Conservation (phyloP, 192 early-diverging fungal species). For the Geranomyces variabilis region DNA sequence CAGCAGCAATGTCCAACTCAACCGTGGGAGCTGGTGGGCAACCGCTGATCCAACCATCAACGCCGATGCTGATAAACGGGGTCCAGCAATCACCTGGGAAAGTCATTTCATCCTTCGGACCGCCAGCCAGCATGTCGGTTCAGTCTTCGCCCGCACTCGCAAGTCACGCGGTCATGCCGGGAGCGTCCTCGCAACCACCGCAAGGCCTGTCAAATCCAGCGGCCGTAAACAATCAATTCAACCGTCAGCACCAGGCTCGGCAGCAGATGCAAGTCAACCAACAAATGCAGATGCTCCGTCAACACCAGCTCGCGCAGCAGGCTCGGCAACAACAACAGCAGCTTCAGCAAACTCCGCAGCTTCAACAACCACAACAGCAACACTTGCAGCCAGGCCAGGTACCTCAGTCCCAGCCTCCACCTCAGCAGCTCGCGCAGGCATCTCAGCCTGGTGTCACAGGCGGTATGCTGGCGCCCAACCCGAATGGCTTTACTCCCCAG, state of each 20-base stretch:
- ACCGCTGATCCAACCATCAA: conserved; percentile 1
- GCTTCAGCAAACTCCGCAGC: conserved; percentile 18
- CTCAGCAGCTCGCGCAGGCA: conserved; percentile 23
- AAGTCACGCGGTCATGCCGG: not conserved
- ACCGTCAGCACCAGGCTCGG: conserved; percentile 15
- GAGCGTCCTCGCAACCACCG: not conserved
- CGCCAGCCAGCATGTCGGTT: conserved; percentile 1
- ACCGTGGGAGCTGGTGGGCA: not conserved
- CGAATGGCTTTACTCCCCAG: conserved; percentile 25
- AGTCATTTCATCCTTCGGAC: not conserved
- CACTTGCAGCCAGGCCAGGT: conserved; percentile 11
- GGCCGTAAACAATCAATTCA: conserved; percentile 11
- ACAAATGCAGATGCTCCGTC: conserved; percentile 10
- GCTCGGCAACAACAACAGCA: conserved; percentile 28
- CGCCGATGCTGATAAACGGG: not conserved
- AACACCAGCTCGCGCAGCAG: conserved; percentile 10
- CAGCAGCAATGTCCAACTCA: not conserved
- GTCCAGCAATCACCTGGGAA: not conserved
- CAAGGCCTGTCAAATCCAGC: not conserved
- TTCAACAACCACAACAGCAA: conserved; percentile 21
- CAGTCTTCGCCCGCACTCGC: not conserved
- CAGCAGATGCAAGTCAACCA: conserved; percentile 1
- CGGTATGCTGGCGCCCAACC: conserved; percentile 7
- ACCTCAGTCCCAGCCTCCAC: conserved; percentile 7
- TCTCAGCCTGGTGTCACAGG: conserved; percentile 6